phyloP scores from a whole-genome alignment of 2,329 filamentous ascomycete genomes.

The Exophiala xenobiotica region DNA sequence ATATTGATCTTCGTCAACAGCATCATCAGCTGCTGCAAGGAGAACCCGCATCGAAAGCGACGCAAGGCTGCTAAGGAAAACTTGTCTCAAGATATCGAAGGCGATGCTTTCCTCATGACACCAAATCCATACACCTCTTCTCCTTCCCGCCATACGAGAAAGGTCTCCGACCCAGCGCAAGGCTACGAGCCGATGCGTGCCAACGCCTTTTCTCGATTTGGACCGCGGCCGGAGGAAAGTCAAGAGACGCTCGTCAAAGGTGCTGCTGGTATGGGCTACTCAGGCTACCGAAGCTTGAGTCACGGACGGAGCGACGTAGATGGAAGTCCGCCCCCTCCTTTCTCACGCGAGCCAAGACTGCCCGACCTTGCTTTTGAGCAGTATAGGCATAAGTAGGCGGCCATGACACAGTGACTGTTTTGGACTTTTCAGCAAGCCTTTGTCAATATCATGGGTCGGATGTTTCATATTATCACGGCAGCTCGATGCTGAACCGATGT shows the following conservation, averaged over 20 bases:
- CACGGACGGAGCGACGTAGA: constrained; percentile 15
- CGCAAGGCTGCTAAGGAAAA: constrained; percentile 91
- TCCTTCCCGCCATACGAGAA: constrained; percentile 11
- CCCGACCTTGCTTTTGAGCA: constrained; percentile 25
- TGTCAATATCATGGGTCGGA: background rate
- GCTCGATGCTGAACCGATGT: background rate
- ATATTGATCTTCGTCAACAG: constrained; percentile 89
- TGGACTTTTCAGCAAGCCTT: constrained; percentile 7
- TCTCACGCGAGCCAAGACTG: constrained; percentile 23
- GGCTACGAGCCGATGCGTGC: constrained; percentile 29
- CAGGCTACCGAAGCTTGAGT: constrained; percentile 25
- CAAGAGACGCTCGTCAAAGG: constrained; percentile 23
- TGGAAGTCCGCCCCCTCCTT: constrained; percentile 21
- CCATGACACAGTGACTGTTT: background rate
- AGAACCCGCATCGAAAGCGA: constrained; percentile 86
- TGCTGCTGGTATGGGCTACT: constrained; percentile 18
- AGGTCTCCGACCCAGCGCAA: constrained; percentile 17
- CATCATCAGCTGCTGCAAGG: constrained; percentile 74
- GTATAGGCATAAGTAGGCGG: constrained; percentile 19
- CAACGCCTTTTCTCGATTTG: constrained; percentile 15
- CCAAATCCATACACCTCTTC: constrained; percentile 35
- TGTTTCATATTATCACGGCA: background rate
- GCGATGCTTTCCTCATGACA: constrained; percentile 62
- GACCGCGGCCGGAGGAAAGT: constrained; percentile 17
- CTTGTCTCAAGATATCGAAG: constrained; percentile 78